Base-by-base conservation (phyloP, 1,139 yeast genomes). In the Taphrina pruni region DNA sequence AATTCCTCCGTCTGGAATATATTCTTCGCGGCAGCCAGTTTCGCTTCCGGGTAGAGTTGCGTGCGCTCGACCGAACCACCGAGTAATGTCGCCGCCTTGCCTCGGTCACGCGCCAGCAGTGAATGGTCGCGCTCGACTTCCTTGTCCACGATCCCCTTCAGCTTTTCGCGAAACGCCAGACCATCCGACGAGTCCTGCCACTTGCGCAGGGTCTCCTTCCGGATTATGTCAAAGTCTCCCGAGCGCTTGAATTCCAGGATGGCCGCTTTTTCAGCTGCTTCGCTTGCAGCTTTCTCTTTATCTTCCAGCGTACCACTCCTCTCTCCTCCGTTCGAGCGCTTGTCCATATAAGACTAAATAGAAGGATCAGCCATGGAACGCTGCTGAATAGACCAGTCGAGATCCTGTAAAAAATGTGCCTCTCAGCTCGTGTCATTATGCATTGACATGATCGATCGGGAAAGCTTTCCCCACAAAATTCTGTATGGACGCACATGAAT, bases 1-100 rank as follows among this genome's bases (percentile, higher is more conserved):
- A 64, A 55, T 17, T 35, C 54, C 8, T 43, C 61, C 43, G 51
- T 26, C 21, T 39, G 55, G n/a, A 64, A 64, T 20, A 64, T 64
- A 36, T 55, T 56, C 46, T 54, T 48, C n/a, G 61, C 58, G 6
- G 67, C 67, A 20, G 60, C 61, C 9, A 54, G 32, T 43, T 55
- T 46, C 11, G 65, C 65, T 11, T 65, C 65, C 17, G 64, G 55
- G 57, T 65, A 65, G 17, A 57, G 21, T 36, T 48, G 60, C 12
- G 62, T 65, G n/a, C 69, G 57, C 20, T 66, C 69, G 12, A 66
- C 69, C 21, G 66, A 58, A 8, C 66, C 65, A 17, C 66, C 60
- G 21, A 66, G 21, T 41, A 66, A 35, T 12, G 65, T 60, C n/a
- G 66, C 65, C 12, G 69, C 69, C 50, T 66, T 66, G 41, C 66